Evolutionary conservation across 352 stramenopile genomes (phyloP), one percentile per base, ranked within the genome.

Genomic region (Phytopythium chamaehyphon): DNA sequence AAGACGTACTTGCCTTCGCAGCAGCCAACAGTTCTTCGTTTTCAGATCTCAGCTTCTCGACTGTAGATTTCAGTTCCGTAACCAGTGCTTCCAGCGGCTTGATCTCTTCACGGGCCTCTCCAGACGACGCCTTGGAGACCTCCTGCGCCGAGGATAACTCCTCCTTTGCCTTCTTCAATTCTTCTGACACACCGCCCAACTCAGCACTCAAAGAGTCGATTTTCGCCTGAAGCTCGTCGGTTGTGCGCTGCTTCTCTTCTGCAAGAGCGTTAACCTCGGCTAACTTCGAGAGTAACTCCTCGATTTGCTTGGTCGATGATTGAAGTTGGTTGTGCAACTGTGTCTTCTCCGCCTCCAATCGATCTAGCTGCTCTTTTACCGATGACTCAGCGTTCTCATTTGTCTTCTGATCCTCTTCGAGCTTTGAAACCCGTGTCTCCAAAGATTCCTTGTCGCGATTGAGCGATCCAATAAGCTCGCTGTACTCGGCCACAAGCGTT

Each of bases 381-480:
- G 28, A 33, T 33, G 28, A 33, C 9, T 33, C 28, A 33, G 5
- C 28, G 5, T 33, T 33, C 28, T 33, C 28, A 33, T 33, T 33
- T 33, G 28, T 10, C 28, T 33, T 33, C 9, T 33, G 28, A 5
- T 54, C 40, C 16, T 62, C 28, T 26, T 61, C 52, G 0, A 36
- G n/a, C n/a, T 50, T 43, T 9, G 53, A 47, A 31, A 69, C 54
- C 39, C 69, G 33, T 15, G 58, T 35, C 33, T 62, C 48, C 19
- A 47, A 59, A 43, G 69, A 35, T 16, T 66, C 56, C 5, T 47
- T n/a, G 6, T 66, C 49, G 10, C 26, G 54, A 22, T 50, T 68
- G 42, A 71, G 59, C 36, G 64, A 33, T 33, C 28, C 28, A 33
- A 33, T 33, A 9, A 33, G 28, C 28, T 33, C 28, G 9, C 28